Conservation (phyloP, 2,329 filamentous ascomycete genomes). For the Ophiocordyceps camponoti-floridani region DNA sequence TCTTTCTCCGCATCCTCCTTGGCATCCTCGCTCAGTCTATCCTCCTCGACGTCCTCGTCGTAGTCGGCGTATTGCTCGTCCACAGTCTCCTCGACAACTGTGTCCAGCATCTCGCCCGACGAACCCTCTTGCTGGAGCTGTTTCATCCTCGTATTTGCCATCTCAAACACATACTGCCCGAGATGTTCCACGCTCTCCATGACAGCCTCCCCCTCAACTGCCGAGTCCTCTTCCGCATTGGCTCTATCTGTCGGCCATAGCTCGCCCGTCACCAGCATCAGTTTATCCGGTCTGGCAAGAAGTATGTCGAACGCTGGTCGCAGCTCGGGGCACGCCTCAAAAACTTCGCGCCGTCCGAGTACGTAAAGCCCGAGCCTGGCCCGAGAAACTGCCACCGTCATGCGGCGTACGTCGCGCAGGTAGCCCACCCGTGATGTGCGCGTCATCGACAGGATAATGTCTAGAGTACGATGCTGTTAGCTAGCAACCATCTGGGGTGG, state of each 20-base stretch:
- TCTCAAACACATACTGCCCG: slow-evolving; percentile 91
- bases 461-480: slow-evolving; percentile 22
- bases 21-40: slow-evolving; percentile 11
- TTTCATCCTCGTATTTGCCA: slow-evolving; percentile 51
- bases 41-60: slow-evolving; percentile 11
- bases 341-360: slow-evolving; percentile 72
- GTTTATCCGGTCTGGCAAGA: slow-evolving; percentile 59
- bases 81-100: slow-evolving; percentile 9
- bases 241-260: slow-evolving; percentile 55
- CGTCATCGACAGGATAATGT: slow-evolving; percentile 84
- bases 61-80: slow-evolving; percentile 13
- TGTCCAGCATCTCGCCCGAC: slow-evolving; percentile 6
- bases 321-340: slow-evolving; percentile 77
- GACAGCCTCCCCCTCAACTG: slow-evolving; percentile 38
- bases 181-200: slow-evolving; percentile 92
- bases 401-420: slow-evolving; percentile 75
- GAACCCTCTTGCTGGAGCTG: slow-evolving; percentile 23
- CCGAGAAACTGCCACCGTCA: slow-evolving; percentile 88
- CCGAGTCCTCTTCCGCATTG: slow-evolving; percentile 19
- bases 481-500: background rate
- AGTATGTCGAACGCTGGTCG: slow-evolving; percentile 70
- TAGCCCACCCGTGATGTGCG: slow-evolving; percentile 82
- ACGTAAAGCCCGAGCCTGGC: slow-evolving; percentile 85
- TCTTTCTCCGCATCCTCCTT: background rate
- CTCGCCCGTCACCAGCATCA: slow-evolving; percentile 69